Evolutionary conservation across 1,139 yeast genomes (phyloP).

Genomic region (Eremothecium coryli): DNA sequence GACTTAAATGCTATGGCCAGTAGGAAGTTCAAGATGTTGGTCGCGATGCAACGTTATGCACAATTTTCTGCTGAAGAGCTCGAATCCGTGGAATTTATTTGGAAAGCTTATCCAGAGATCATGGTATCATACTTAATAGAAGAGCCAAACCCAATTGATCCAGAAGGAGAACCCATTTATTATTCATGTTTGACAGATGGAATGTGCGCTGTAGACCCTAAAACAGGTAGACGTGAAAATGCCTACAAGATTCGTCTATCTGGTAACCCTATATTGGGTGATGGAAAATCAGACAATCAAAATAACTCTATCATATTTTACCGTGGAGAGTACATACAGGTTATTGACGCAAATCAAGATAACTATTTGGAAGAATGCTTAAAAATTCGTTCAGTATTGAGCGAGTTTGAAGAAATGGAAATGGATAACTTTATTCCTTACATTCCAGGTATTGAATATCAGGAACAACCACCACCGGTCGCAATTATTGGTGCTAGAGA

Average conservation of each 20-base stretch:
- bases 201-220: constrained; percentile 33
- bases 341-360: constrained; percentile 83
- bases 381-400: constrained; percentile 64
- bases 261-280: constrained; percentile 84
- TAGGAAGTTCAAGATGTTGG: constrained; percentile 57
- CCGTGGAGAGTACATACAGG: constrained; percentile 81
- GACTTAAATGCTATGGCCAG: constrained; percentile 45
- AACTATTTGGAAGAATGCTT: constrained; percentile 79
- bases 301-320: constrained; percentile 68
- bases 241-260: constrained; percentile 52
- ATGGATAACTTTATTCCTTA: constrained; percentile 36
- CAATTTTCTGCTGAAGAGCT: constrained; percentile 45
- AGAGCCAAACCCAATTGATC: constrained; percentile 33
- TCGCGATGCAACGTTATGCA: constrained; percentile 61
- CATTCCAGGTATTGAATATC: constrained; percentile 37
- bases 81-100: constrained; percentile 46
- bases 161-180: constrained; percentile 32
- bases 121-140: constrained; percentile 52
- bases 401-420: constrained; percentile 64
- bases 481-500: constrained; percentile 88
- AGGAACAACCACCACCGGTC: constrained; percentile 42
- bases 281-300: constrained; percentile 84
- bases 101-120: constrained; percentile 54
- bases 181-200: constrained; percentile 61
- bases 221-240: constrained; percentile 38